These are phyloP conservation scores for Penicillium italicum DNA, from an alignment of 2,329 filamentous ascomycete species.

Conservation along the genomic window DNA sequence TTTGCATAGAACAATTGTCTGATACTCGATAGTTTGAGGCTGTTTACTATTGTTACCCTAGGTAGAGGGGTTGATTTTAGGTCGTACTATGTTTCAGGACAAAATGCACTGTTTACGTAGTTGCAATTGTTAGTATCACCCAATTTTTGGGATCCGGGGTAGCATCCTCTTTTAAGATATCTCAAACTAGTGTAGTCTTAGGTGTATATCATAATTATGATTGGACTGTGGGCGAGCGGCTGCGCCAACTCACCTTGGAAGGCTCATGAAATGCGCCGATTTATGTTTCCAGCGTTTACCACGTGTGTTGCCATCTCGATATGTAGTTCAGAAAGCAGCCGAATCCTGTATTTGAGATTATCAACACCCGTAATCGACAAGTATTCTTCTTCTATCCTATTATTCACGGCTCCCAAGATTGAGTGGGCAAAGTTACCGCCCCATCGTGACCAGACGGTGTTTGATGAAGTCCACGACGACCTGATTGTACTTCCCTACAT, in stretches of 20 bases:
- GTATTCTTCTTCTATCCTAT: background rate
- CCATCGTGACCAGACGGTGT: background rate
- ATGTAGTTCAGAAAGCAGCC: background rate
- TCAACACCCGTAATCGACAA: background rate
- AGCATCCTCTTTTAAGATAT: background rate
- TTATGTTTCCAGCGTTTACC: background rate
- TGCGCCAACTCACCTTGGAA: background rate
- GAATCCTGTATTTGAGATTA: background rate
- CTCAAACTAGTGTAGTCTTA: background rate
- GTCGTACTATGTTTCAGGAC: background rate
- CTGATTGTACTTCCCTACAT: slow-evolving; percentile 14
- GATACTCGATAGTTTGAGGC: background rate
- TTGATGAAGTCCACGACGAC: slow-evolving; percentile 19
- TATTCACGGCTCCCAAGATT: background rate
- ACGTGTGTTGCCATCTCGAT: background rate
- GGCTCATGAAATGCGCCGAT: background rate
- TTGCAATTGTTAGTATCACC: background rate
- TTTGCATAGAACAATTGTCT: background rate
- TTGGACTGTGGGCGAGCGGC: background rate
- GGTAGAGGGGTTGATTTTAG: background rate
- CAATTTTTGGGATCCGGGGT: background rate
- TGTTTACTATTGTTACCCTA: background rate
- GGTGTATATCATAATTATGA: background rate
- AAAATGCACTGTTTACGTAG: background rate
- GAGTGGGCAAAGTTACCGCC: background rate